Percentiles rank a stretch among this genome's conserved stretches.
These are phyloP conservation scores for Russula foetens DNA, from an alignment of 768 basidiomycete genomes.

Conservation along the genomic window DNA sequence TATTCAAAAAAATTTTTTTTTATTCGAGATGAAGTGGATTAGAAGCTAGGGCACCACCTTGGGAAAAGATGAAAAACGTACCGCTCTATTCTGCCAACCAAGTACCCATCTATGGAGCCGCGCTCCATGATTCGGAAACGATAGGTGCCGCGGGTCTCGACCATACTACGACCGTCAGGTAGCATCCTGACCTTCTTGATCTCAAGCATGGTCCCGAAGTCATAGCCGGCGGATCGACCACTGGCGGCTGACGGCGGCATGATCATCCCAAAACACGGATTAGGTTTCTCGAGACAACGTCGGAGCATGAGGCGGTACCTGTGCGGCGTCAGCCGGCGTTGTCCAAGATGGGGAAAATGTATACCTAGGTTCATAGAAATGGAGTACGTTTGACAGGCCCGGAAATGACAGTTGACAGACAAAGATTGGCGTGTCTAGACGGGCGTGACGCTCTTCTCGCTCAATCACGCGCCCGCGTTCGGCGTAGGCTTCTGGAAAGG, in stretches of 20 bases:
- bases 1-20: conserved; percentile 16
- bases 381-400: conserved; percentile 79
- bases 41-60: not conserved
- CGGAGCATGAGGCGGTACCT: conserved; percentile 95
- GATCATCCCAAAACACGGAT: conserved; percentile 90
- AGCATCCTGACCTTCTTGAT: conserved; percentile 82
- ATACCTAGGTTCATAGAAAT: conserved; percentile 87
- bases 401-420: conserved; percentile 88
- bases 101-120: conserved; percentile 83
- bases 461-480: conserved; percentile 57
- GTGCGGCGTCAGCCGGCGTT: not conserved
- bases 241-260: conserved; percentile 48
- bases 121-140: conserved; percentile 85
- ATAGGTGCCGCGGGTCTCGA: conserved; percentile 61
- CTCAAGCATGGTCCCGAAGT: conserved; percentile 93
- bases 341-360: not conserved
- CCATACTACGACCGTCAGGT: conserved; percentile 83
- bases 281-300: conserved; percentile 73
- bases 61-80: conserved; percentile 9
- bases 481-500: conserved; percentile 59
- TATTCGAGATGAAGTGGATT: not conserved
- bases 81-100: conserved; percentile 73
- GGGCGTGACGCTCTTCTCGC: conserved; percentile 67
- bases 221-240: conserved; percentile 30
- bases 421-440: conserved; percentile 87